phyloP scores from a whole-genome alignment of 371 early-diverging fungal genomes.

The Dinochytrium kinnereticum region DNA sequence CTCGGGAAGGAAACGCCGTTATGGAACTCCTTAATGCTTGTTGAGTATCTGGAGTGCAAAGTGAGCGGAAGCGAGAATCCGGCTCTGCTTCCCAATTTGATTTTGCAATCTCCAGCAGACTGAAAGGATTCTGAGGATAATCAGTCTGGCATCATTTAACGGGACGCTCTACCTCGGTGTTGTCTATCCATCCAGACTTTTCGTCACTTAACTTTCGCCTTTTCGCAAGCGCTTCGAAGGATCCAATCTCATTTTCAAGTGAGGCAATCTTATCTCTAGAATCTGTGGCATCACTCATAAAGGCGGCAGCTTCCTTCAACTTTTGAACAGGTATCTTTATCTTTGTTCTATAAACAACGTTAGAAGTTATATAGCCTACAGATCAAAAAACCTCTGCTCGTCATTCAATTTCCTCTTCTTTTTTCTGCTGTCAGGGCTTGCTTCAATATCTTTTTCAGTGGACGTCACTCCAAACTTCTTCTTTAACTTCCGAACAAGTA shows the following conservation, averaged over 20 bases:
- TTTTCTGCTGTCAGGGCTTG: conserved; percentile 28
- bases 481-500: conserved; percentile 50
- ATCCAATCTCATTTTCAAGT: not conserved
- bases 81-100: not conserved
- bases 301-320: conserved; percentile 26
- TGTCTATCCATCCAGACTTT: conserved; percentile 45
- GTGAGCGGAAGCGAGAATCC: not conserved
- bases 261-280: not conserved
- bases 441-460: conserved; percentile 37
- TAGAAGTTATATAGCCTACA: not conserved
- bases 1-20: not conserved
- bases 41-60: not conserved
- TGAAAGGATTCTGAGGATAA: not conserved
- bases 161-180: conserved; percentile 52
- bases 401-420: conserved; percentile 27
- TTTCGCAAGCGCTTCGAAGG: conserved; percentile 22
- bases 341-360: conserved; percentile 7
- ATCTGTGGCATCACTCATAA: conserved; percentile 15
- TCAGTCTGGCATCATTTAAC: too few species aligned
- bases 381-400: conserved; percentile 1
- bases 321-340: conserved; percentile 43
- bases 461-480: conserved; percentile 48
- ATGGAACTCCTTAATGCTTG: not conserved
- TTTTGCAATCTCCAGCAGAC: not conserved
- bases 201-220: conserved; percentile 44